These are phyloP conservation scores for Gillenia trifoliata DNA, from an alignment of 306 rosid species.

Conservation along the genomic window DNA sequence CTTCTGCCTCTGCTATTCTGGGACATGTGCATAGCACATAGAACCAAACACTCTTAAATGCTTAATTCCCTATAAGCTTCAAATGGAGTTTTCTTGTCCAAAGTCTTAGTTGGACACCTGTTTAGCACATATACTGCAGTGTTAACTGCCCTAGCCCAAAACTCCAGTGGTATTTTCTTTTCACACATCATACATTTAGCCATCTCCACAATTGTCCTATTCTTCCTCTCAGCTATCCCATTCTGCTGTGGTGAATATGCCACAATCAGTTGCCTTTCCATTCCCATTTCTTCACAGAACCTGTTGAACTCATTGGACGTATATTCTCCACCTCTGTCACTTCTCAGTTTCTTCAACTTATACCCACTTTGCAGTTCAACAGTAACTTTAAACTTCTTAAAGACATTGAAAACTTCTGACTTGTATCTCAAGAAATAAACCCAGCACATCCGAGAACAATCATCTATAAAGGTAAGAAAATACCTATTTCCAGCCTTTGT, in stretches of 20 bases:
- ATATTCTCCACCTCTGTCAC: not conserved
- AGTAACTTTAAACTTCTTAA: not conserved
- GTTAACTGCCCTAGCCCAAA: not conserved
- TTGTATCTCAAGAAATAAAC: not conserved
- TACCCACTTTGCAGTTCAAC: not conserved
- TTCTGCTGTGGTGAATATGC: slow-evolving; percentile 5
- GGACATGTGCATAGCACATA: not conserved
- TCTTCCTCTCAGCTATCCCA: not conserved
- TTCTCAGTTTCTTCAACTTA: not conserved
- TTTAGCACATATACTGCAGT: not conserved
- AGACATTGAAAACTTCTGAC: not conserved
- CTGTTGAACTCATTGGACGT: not conserved
- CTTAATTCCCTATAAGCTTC: not conserved
- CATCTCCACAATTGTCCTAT: not conserved
- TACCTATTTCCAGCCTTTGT: not conserved
- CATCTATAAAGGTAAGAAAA: not conserved
- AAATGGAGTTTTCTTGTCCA: not conserved
- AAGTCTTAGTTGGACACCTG: not conserved
- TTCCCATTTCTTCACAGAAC: not conserved
- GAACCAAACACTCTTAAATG: not conserved
- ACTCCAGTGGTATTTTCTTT: not conserved
- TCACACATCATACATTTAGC: not conserved
- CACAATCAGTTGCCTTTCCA: not conserved
- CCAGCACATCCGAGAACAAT: not conserved
- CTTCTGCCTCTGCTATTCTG: not conserved